phyloP scores from a whole-genome alignment of 2,329 filamentous ascomycete genomes.

The Cercospora nicotianae region DNA sequence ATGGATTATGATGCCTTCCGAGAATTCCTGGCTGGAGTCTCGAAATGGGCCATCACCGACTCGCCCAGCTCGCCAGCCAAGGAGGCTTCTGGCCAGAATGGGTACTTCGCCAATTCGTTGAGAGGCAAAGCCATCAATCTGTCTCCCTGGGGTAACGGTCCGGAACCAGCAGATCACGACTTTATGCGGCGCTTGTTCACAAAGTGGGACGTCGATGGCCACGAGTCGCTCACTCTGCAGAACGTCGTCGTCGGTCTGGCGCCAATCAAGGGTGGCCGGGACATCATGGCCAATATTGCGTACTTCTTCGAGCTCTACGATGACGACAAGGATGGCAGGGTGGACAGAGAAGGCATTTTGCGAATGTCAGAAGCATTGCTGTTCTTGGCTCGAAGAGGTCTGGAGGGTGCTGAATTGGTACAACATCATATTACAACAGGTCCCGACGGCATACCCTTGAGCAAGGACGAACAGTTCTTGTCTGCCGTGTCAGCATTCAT shows the following conservation, averaged over 20 bases:
- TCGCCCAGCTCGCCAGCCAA: slow-evolving; percentile 63
- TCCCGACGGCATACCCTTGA: slow-evolving; percentile 42
- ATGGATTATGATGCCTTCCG: slow-evolving; percentile 98
- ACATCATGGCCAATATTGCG: slow-evolving; percentile 96
- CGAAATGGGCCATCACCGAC: slow-evolving; percentile 92
- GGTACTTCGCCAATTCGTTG: slow-evolving; percentile 55
- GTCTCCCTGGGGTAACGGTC: slow-evolving; percentile 60
- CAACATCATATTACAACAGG: slow-evolving; percentile 25
- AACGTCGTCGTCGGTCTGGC: slow-evolving; percentile 90
- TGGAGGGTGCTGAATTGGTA: slow-evolving; percentile 54
- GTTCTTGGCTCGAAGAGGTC: slow-evolving; percentile 84
- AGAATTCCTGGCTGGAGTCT: slow-evolving; percentile 82
- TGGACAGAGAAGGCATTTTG: slow-evolving; percentile 92
- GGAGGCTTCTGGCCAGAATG: slow-evolving; percentile 54
- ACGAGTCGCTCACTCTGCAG: slow-evolving; percentile 77
- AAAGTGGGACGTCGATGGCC: slow-evolving; percentile 80
- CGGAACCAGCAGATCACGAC: slow-evolving; percentile 85
- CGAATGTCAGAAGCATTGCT: slow-evolving; percentile 91
- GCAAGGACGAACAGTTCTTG: slow-evolving; percentile 81
- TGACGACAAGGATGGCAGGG: slow-evolving; percentile 83
- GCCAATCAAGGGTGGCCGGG: slow-evolving; percentile 84
- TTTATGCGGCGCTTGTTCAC: slow-evolving; percentile 86
- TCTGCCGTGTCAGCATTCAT: slow-evolving; percentile 96
- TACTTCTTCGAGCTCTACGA: slow-evolving; percentile 99
- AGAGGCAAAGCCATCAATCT: slow-evolving; percentile 42